Percentiles rank a stretch among this genome's conserved stretches.
phyloP scores from a whole-genome alignment of 495 filamentous ascomycete genomes.

The Podospora appendiculata region DNA sequence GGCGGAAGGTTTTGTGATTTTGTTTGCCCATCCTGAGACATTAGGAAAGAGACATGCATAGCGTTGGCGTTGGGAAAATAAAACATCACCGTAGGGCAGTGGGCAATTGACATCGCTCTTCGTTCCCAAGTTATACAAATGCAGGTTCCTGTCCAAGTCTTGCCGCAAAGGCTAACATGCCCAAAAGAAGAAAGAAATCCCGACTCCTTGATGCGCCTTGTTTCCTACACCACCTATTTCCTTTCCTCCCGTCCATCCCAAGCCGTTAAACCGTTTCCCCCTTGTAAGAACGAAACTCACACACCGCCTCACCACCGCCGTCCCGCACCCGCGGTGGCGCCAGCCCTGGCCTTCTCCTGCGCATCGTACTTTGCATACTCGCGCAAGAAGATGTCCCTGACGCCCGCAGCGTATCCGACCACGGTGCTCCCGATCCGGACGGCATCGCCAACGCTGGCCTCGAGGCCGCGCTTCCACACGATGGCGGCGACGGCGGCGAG shows the following conservation, averaged over 20 bases:
- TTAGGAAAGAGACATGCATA: constrained; percentile 30
- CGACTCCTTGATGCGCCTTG: neutral
- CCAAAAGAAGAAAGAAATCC: no score
- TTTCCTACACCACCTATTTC: neutral
- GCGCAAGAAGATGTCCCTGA: constrained; percentile 47
- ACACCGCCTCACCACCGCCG: neutral
- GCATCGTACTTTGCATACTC: constrained; percentile 44
- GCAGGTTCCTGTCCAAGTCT: no score
- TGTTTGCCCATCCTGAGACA: neutral
- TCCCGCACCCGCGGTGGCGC: neutral
- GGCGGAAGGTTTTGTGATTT: neutral
- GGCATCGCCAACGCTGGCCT: constrained; percentile 50
- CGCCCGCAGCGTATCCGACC: constrained; percentile 42
- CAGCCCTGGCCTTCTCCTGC: constrained; percentile 16
- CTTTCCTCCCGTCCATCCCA: no score
- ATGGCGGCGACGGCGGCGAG: constrained; percentile 43
- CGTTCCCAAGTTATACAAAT: no score
- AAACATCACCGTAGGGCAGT: neutral
- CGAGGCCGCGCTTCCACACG: constrained; percentile 57
- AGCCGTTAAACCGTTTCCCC: neutral
- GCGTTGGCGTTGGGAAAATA: constrained; percentile 40
- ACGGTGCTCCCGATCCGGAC: constrained; percentile 22
- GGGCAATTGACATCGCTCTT: no score
- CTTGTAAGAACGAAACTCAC: neutral
- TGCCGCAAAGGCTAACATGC: no score